Base-by-base conservation (phyloP, 768 basidiomycete species). In the Royoungia palumana region DNA sequence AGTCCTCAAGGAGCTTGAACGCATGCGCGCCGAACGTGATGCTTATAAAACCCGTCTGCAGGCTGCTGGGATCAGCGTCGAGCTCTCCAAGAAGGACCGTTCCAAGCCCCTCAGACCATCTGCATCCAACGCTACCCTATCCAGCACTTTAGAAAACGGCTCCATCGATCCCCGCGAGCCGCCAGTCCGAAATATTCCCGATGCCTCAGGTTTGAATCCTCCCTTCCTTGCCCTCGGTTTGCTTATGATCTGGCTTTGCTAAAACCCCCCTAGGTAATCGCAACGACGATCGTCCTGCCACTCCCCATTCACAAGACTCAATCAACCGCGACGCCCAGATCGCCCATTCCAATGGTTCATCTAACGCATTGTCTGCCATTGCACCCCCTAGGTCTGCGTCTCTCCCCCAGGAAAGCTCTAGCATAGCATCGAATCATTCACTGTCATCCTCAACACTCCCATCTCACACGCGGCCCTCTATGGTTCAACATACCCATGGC, bases 1-100 rank as follows among this genome's bases (percentile, higher is more conserved):
- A 48, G 80, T 90, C 47, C 73, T 87, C 65, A 89, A 89, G 70
- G 91, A 95, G 58, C 75, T 91, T 37, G 92, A 94, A 56, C 81
- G 93, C 46, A 79, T 95, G 43, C 77, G 93, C 13, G 73, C 72
- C 11, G 93, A 95, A 64, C 79, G 93, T 16, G 92, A 94, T 60
- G 64, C 75, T 9, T 87, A 74, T 46, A 71, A 71, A 41, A 30
- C 61, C n/a, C 65, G 65, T 36, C 58, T 70, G 11, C 56, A 57
- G 35, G 55, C 62, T 65, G 53, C 69, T 57, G 58, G 63, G 35
- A 43, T 64, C 51, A 51, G 65, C 61, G 38, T 70, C 76, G 72
- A 86, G 74, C 49, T 63, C 28, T 25, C 50, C 20, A 68, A 56
- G 54, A 70, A 46, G 54, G 63, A 56, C 42, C 61, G 50, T 36